Base-by-base conservation (phyloP, 768 basidiomycete genomes). In the Tulasnella sp. region DNA sequence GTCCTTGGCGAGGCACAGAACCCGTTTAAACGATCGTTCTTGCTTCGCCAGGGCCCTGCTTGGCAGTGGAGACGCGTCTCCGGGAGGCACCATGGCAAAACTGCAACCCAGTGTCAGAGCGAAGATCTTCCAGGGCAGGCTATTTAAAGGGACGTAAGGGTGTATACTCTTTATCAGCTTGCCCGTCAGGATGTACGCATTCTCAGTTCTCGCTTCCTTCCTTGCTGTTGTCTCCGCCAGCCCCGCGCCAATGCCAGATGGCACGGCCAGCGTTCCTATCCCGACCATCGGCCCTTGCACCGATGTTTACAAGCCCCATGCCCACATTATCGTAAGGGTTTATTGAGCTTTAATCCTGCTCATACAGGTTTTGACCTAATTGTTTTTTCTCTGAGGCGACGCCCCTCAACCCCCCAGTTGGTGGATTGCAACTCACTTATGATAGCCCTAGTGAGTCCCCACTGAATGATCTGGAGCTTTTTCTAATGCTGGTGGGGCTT, bases 271-370 rank as follows among this genome's bases (percentile, higher is more conserved):
- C 44, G 14, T 46, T 46, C 44, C 44, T 46, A 58, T 58, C 6
- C 54, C 54, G 54, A 58, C 54, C 18, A 58, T 58, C 54, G 54
- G 54, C 54, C 54, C 54, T 58, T 58, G 54, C 54, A 58, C 54
- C 8, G 54, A 58, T n/a, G 24, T 5, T 7, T 11, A 11, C n/a
- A 20, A 58, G 20, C 54, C 54, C 5, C 54, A 58, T 58, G 54
- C 20, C 11, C 54, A 58, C 58, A 60, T 60, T 28, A 28, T 60
- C n/a, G 58, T 60, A 3, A 60, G 58, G 16, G 9, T n/a, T 22
- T 4, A 18, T 28, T 14, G 2, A 11, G 22, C 58, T 60, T 9
- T 60, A 28, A 28, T 60, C 2, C 58, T 2, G 18, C 24, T 22
- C 9, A 60, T 24, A 60, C 3, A 9, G 20, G 2, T 60, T 60